phyloP scores from a whole-genome alignment of 768 basidiomycete genomes.

The Leucosporidium creatinivorum region DNA sequence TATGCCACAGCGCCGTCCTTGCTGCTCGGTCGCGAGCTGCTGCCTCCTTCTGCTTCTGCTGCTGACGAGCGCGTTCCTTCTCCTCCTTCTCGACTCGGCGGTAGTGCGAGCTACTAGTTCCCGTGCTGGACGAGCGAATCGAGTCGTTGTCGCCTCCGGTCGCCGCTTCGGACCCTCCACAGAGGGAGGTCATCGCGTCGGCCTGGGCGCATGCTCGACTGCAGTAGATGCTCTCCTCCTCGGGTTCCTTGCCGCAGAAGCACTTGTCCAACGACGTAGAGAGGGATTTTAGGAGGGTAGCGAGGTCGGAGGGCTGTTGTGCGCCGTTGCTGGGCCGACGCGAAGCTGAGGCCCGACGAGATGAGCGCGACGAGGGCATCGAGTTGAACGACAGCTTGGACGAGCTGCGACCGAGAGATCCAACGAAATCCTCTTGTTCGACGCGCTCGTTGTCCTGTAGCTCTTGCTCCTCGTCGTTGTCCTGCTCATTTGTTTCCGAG shows the following conservation, averaged over 20 bases:
- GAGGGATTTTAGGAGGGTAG: constrained; percentile 21
- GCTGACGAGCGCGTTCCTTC: constrained; percentile 4
- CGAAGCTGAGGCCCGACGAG: neutral
- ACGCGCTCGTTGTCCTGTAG: too few relatives aligned
- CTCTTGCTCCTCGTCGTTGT: too few relatives aligned
- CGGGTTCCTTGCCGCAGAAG: constrained; percentile 24
- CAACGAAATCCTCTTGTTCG: neutral
- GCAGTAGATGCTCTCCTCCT: constrained; percentile 33
- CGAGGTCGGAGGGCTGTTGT: neutral
- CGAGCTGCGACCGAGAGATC: neutral
- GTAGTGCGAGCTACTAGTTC: constrained; percentile 15
- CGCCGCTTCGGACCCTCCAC: constrained; percentile 8
- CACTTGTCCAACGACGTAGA: constrained; percentile 22
- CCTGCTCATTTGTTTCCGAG: too few relatives aligned
- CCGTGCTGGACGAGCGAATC: neutral
- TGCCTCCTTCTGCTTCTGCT: neutral
- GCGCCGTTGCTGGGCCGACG: neutral
- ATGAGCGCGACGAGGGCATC: neutral
- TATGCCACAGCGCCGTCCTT: too few relatives aligned
- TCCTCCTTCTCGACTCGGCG: constrained; percentile 14
- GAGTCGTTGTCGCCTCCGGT: too few relatives aligned
- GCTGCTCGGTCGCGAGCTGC: too few relatives aligned
- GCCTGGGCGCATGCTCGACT: constrained; percentile 13
- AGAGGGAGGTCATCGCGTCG: constrained; percentile 28
- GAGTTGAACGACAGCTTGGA: too few relatives aligned